Conservation (phyloP, 306 rosid genomes). For the Mimosa bimucronata region DNA sequence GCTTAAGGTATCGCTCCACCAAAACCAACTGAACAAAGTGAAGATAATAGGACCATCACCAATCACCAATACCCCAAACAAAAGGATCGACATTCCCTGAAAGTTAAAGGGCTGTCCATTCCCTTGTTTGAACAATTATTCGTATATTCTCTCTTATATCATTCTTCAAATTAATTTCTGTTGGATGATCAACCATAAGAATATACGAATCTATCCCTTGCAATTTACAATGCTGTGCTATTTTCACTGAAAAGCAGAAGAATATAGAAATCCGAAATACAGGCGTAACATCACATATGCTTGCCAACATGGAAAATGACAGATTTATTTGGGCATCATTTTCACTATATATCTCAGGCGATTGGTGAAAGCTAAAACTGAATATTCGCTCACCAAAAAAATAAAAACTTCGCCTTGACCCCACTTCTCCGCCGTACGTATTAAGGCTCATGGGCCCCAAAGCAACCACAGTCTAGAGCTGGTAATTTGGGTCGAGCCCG, state of each 20-base stretch:
- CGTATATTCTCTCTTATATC: not conserved
- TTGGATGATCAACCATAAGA: not conserved
- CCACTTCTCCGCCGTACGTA: not conserved
- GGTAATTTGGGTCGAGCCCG: too few relatives aligned
- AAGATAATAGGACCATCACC: not conserved
- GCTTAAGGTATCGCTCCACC: not conserved
- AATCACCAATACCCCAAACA: not conserved
- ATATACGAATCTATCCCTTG: not conserved
- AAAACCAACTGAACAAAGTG: not conserved
- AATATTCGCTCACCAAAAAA: not conserved
- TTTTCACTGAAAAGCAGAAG: not conserved
- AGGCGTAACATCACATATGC: not conserved
- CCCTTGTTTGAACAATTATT: not conserved
- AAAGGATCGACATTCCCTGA: not conserved
- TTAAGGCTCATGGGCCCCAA: slow-evolving; percentile 5
- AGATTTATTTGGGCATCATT: not conserved
- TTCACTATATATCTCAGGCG: not conserved
- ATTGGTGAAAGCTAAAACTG: not conserved
- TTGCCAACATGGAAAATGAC: not conserved
- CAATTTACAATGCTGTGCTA: not conserved
- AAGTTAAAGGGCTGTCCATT: not conserved
- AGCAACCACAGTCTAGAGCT: too few relatives aligned
- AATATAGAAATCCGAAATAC: not conserved
- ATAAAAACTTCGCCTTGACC: not conserved
- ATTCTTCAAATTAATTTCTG: not conserved